Percentiles rank a stretch among this genome's conserved stretches.
phyloP scores from a whole-genome alignment of 2,329 filamentous ascomycete genomes.

The Aspergillus pseudonomiae region DNA sequence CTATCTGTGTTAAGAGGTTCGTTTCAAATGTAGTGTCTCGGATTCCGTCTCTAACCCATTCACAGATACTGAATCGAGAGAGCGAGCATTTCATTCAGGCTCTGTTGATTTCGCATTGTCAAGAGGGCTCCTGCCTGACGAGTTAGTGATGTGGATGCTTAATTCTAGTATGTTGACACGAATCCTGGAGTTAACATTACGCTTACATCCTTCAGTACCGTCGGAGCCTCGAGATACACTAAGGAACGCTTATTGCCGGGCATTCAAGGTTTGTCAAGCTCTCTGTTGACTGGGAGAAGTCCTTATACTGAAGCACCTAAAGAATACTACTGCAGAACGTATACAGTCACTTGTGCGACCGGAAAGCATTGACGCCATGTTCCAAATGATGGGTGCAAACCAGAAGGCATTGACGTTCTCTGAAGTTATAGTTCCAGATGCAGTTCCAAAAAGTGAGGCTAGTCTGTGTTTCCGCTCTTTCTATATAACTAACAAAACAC shows the following conservation, averaged over 20 bases:
- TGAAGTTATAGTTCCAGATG: constrained; percentile 31
- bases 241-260: constrained; percentile 62
- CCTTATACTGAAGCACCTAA: constrained; percentile 16
- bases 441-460: constrained; percentile 25
- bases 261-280: constrained; percentile 48
- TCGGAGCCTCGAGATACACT: constrained; percentile 59
- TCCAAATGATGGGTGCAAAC: constrained; percentile 61
- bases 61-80: constrained; percentile 53
- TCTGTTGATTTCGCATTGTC: constrained; percentile 59
- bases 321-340: constrained; percentile 35
- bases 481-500: constrained; percentile 3
- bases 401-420: constrained; percentile 48
- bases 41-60: constrained; percentile 16
- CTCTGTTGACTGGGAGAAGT: not conserved
- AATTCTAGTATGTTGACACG: constrained; percentile 32
- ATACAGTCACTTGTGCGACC: constrained; percentile 41
- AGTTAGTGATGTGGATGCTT: constrained; percentile 67
- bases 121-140: constrained; percentile 58
- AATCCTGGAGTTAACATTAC: not conserved
- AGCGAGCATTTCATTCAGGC: constrained; percentile 65
- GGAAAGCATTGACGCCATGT: constrained; percentile 53
- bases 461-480: not conserved
- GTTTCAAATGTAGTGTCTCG: constrained; percentile 9
- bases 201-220: constrained; percentile 44
- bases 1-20: constrained; percentile 37